phyloP scores from a whole-genome alignment of 768 basidiomycete genomes.

The Exidia glandulosa region DNA sequence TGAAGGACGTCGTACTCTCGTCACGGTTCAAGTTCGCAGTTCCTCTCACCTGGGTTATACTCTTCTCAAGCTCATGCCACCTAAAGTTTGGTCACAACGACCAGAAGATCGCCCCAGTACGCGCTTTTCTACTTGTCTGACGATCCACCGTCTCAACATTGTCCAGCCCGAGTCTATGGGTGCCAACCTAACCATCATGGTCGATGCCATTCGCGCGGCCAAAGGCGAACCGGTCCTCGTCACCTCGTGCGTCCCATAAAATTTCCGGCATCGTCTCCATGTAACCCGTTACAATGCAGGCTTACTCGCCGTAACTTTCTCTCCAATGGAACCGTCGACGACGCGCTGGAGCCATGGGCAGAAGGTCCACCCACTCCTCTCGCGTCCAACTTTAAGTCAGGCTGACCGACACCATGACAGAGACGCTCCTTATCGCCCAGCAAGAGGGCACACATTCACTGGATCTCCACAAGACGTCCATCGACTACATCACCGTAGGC shows the following conservation, averaged over 20 bases:
- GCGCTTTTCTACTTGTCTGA: background rate
- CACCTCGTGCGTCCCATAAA: no score
- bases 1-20: slow-evolving; percentile 24
- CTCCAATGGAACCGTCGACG: slow-evolving; percentile 25
- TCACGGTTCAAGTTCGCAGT: slow-evolving; percentile 20
- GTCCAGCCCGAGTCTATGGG: slow-evolving; percentile 29
- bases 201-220: slow-evolving; percentile 23
- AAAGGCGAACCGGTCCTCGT: slow-evolving; percentile 28
- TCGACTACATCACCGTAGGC: slow-evolving; percentile 20
- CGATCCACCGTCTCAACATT: background rate
- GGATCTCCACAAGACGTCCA: slow-evolving; percentile 28
- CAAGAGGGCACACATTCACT: slow-evolving; percentile 28
- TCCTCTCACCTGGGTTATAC: background rate
- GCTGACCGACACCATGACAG: slow-evolving; percentile 7
- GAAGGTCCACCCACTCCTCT: slow-evolving; percentile 1
- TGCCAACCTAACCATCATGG: slow-evolving; percentile 30
- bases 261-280: no score
- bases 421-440: slow-evolving; percentile 24
- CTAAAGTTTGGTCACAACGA: slow-evolving; percentile 29
- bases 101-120: slow-evolving; percentile 22
- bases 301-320: slow-evolving; percentile 28
- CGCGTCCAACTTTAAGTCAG: background rate
- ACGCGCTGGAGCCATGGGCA: slow-evolving; percentile 8
- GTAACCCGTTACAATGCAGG: no score
- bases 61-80: background rate